phyloP scores from a whole-genome alignment of 2,329 filamentous ascomycete genomes.

The Calonectria henricotiae region DNA sequence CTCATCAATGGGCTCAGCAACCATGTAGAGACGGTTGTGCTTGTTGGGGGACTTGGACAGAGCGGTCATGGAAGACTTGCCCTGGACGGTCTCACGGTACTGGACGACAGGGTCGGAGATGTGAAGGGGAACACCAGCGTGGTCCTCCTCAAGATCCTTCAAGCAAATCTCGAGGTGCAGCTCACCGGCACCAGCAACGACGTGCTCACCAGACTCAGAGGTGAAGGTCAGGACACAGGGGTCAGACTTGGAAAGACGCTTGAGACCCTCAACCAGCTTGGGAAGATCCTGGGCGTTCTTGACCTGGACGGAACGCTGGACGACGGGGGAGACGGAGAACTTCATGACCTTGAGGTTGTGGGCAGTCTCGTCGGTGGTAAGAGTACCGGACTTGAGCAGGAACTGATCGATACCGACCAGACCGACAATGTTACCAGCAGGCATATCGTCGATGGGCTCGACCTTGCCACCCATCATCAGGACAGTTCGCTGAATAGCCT shows the following conservation, averaged over 20 bases:
- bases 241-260: constrained; percentile 99
- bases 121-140: constrained; percentile 97
- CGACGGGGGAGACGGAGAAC: constrained; percentile 99
- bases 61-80: constrained; percentile 92
- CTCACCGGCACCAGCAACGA: constrained; percentile 99
- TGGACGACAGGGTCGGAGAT: constrained; percentile 98
- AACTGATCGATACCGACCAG: constrained; percentile 99
- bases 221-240: constrained; percentile 96
- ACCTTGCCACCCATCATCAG: constrained; percentile 99
- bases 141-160: constrained; percentile 99
- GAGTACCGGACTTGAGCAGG: constrained; percentile 99
- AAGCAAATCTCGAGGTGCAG: constrained; percentile 99
- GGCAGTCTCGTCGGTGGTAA: constrained; percentile 96
- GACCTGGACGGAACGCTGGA: constrained; percentile 98
- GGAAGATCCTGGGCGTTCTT: constrained; percentile 99
- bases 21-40: constrained; percentile 99
- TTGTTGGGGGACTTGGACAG: constrained; percentile 99
- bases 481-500: constrained; percentile 99
- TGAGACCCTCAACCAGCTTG: constrained; percentile 99
- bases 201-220: constrained; percentile 95
- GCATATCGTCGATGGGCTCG: constrained; percentile 99
- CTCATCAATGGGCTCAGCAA: constrained; percentile 91
- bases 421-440: constrained; percentile 99
- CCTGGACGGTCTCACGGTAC: constrained; percentile 96
- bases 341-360: constrained; percentile 99